Evolutionary conservation across 1,139 yeast genomes (phyloP).

Genomic region (Diutina pseudorugosa): DNA sequence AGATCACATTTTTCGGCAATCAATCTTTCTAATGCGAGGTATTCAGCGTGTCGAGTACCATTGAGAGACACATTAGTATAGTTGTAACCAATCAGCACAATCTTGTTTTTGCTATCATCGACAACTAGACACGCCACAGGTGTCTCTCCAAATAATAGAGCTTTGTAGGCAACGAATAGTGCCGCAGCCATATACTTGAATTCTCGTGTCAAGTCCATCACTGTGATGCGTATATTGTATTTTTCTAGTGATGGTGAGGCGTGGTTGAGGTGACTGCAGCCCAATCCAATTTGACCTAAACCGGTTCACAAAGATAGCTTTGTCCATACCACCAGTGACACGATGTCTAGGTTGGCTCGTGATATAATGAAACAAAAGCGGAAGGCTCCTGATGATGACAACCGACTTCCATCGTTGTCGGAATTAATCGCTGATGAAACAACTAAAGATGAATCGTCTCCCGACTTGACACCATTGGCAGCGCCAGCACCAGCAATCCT

Average conservation of each 20-base stretch:
- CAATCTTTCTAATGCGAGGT: slow-evolving; percentile 59
- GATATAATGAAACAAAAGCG: neutral
- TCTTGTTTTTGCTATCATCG: slow-evolving; percentile 29
- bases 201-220: slow-evolving; percentile 15
- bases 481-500: neutral
- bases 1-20: slow-evolving; percentile 11
- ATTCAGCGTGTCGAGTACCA: slow-evolving; percentile 90
- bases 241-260: neutral
- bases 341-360: neutral
- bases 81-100: slow-evolving; percentile 75
- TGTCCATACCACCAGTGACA: neutral
- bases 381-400: neutral
- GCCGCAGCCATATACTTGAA: slow-evolving; percentile 27
- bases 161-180: slow-evolving; percentile 29
- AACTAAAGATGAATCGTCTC: neutral
- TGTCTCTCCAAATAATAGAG: slow-evolving; percentile 45
- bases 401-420: neutral
- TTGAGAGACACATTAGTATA: slow-evolving; percentile 77
- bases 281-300: too few relatives aligned
- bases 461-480: neutral
- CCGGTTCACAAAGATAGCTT: neutral
- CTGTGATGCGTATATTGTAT: neutral
- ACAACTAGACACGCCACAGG: slow-evolving; percentile 63
- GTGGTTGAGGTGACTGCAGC: neutral
- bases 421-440: neutral